phyloP scores from a whole-genome alignment of 208 protist species.

The Wallacemonas sp. region DNA sequence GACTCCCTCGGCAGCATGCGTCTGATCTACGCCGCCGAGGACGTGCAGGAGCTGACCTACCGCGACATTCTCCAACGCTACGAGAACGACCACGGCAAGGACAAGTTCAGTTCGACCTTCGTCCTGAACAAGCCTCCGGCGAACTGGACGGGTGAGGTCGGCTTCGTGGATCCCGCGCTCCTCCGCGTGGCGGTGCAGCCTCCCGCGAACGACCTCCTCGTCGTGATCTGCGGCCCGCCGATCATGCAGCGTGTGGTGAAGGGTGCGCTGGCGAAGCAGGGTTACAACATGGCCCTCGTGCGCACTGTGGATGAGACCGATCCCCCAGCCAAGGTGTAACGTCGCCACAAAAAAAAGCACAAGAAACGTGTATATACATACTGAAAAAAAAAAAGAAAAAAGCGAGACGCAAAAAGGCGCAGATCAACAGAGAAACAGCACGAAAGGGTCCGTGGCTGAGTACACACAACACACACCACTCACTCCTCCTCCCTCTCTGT shows the following conservation, averaged over 20 bases:
- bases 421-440: too few relatives aligned
- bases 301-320: conserved; percentile 46
- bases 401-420: too few relatives aligned
- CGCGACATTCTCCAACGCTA: conserved; percentile 46
- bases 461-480: too few relatives aligned
- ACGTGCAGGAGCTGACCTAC: conserved; percentile 63
- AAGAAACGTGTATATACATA: background rate
- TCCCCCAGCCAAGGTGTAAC: conserved; percentile 42
- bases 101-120: conserved; percentile 64
- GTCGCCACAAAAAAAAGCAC: background rate
- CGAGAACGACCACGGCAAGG: conserved; percentile 38
- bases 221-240: conserved; percentile 77
- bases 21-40: conserved; percentile 75
- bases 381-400: conserved; percentile 16
- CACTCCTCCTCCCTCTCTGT: too few relatives aligned
- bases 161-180: conserved; percentile 51
- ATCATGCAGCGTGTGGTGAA: conserved; percentile 70
- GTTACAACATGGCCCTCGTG: conserved; percentile 55
- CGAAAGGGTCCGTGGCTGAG: too few relatives aligned
- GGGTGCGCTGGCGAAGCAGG: conserved; percentile 29
- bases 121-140: conserved; percentile 69
- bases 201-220: conserved; percentile 55
- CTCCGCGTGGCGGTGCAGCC: conserved; percentile 57
- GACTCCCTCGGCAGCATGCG: conserved; percentile 53
- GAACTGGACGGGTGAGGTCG: conserved; percentile 66